Base-by-base conservation (phyloP, 129 eudicot species). In the Erigeron canadensis region DNA sequence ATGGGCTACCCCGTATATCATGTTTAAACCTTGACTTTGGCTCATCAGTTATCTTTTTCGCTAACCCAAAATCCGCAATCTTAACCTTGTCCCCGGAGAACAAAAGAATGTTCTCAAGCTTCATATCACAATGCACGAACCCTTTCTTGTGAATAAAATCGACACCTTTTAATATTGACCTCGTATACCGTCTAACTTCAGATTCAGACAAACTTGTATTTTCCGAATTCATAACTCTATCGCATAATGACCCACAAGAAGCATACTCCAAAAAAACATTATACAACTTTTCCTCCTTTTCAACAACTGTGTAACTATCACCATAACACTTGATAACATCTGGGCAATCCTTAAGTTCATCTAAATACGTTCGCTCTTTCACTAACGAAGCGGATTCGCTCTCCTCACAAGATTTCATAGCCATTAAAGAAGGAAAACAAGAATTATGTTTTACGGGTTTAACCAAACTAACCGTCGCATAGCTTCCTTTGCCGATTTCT, bases 261-360 rank as follows among this genome's bases (percentile, higher is more conserved):
- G 96, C 97, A 23, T 80, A 88, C 80, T 91, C 96, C 57, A 91
- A 72, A 8, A 85, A 59, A 8, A 91, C 43, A 72, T 91, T 91
- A 38, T 78, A 88, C 48, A 88, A 23, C 9, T 57, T 75, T 51
- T 79, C 81, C 12, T 86, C 86, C 23, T 81, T 84, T 51, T 88
- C 96, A 10, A 11, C 37, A 42, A 8, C 8, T 3, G 86, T 75
- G 28, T 79, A 38, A 54, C 66, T 39, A 22, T 82, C 82, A 0
- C 91, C 97, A 28, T 65, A 83, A 65, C 82, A 84, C 21, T 19
- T 70, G 5, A 86, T 40, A 7, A 91, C 81, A 13, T 88, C 60
- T 7, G 81, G 81, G 74, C 83, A 83, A 43, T 65, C 85, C 41
- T 68, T 60, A 1, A 88, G 80, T 65, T 91, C 67, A 21, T 81